These are phyloP conservation scores for Venturia aucupariae DNA, from an alignment of 2,329 filamentous ascomycete genomes.

Conservation along the genomic window DNA sequence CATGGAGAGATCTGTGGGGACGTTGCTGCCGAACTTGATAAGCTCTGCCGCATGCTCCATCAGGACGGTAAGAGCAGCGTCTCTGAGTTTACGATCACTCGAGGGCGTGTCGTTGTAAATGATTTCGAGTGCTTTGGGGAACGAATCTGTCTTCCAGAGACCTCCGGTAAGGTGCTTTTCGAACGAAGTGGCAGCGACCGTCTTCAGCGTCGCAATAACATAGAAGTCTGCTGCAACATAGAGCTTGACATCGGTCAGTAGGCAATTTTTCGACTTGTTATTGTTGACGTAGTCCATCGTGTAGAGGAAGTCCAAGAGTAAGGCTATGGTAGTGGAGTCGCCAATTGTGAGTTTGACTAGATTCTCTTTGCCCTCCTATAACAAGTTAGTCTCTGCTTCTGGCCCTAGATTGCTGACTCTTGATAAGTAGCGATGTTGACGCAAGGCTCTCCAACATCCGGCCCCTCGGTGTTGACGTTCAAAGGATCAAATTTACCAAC, in stretches of 20 bases:
- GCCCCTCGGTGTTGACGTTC: not conserved
- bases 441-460: too few species aligned
- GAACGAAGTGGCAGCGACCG: not conserved
- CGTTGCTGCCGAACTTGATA: not conserved
- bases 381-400: not conserved
- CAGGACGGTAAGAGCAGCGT: not conserved
- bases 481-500: not conserved
- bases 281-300: not conserved
- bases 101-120: not conserved
- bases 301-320: not conserved
- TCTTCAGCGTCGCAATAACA: not conserved
- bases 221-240: slow-evolving; percentile 1
- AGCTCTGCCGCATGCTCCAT: not conserved
- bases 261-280: not conserved
- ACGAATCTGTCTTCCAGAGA: not conserved
- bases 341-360: not conserved
- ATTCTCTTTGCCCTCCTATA: not conserved
- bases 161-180: not conserved
- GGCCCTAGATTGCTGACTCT: not conserved
- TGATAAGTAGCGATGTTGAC: not conserved
- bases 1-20: not conserved
- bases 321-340: not conserved
- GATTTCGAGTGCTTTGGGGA: not conserved
- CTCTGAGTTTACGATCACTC: not conserved
- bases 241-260: not conserved